These are phyloP conservation scores for Candida schatavii DNA, from an alignment of 805 yeast genomes.

Conservation along the genomic window DNA sequence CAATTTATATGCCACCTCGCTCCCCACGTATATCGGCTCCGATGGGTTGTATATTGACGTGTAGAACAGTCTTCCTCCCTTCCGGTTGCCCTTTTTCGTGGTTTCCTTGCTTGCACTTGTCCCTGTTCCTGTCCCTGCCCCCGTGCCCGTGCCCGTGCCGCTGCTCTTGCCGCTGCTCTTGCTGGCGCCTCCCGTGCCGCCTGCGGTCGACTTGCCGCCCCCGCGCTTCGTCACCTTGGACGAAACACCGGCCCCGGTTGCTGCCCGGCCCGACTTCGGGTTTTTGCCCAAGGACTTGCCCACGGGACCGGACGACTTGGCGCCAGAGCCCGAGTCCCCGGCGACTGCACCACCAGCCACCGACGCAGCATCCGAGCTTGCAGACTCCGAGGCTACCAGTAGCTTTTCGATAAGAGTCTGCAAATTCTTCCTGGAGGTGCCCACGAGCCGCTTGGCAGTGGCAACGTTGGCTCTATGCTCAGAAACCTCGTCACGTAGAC, in stretches of 20 bases:
- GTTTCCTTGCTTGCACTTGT: constrained; percentile 7
- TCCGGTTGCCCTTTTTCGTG: constrained; percentile 18
- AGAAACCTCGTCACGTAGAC: constrained; percentile 38
- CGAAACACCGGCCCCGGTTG: constrained; percentile 5
- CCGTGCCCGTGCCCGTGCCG: too few relatives aligned
- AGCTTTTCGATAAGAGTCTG: constrained; percentile 39
- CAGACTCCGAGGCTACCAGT: constrained; percentile 15
- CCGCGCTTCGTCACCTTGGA: constrained; percentile 10
- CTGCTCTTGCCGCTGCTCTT: not conserved
- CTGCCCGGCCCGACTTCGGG: not conserved
- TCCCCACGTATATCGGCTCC: constrained; percentile 58
- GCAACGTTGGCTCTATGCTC: constrained; percentile 59
- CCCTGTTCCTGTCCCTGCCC: too few relatives aligned
- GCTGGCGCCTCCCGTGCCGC: not conserved
- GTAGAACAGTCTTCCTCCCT: constrained; percentile 45
- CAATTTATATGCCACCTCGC: constrained; percentile 86
- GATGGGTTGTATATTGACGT: constrained; percentile 59
- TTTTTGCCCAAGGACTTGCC: not conserved
- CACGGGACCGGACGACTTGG: constrained; percentile 6
- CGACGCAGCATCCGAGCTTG: constrained; percentile 5
- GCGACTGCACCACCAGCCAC: not conserved
- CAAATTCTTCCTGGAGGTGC: constrained; percentile 45
- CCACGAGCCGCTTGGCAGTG: constrained; percentile 40
- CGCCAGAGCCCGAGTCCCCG: not conserved
- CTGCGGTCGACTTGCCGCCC: constrained; percentile 6